These are phyloP conservation scores for Cornus florida DNA, from an alignment of 148 eudicot genomes.

Conservation along the genomic window DNA sequence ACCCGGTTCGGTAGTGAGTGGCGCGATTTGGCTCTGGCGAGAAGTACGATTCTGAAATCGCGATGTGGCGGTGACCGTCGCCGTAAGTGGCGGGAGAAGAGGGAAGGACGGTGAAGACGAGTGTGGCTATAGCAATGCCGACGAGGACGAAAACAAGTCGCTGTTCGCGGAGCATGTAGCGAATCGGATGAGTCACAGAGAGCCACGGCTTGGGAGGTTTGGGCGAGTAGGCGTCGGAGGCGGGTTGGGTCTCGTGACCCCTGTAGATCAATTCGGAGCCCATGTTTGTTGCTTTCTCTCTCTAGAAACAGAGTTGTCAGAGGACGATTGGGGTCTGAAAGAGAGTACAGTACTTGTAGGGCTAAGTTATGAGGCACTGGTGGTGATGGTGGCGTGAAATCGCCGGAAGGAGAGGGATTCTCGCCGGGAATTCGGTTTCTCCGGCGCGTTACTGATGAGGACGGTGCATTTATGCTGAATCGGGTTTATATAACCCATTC, in stretches of 20 bases:
- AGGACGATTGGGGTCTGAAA: neutral
- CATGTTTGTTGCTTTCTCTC: constrained; percentile 23
- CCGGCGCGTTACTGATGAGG: neutral
- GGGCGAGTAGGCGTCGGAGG: constrained; percentile 53
- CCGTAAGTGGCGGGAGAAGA: constrained; percentile 15
- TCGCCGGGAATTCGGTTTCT: constrained; percentile 9
- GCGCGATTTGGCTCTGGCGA: constrained; percentile 32
- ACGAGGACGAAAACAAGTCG: constrained; percentile 69
- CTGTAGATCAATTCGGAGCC: constrained; percentile 66
- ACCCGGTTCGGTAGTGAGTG: constrained; percentile 26
- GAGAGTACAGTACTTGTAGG: neutral
- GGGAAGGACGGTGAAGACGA: constrained; percentile 59
- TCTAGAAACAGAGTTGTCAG: neutral
- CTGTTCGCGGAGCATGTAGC: constrained; percentile 74
- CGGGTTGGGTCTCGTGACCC: constrained; percentile 54
- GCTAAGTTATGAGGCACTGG: neutral
- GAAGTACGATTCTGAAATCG: constrained; percentile 24
- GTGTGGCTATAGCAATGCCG: constrained; percentile 69
- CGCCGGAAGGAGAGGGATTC: neutral
- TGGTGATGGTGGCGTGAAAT: constrained; percentile 3
- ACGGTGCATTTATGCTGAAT: neutral
- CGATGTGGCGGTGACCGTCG: constrained; percentile 13
- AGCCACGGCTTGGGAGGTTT: constrained; percentile 72
- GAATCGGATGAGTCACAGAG: constrained; percentile 51
- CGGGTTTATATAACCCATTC: neutral